phyloP scores from a whole-genome alignment of 768 basidiomycete genomes.

The Suillus clintonianus region DNA sequence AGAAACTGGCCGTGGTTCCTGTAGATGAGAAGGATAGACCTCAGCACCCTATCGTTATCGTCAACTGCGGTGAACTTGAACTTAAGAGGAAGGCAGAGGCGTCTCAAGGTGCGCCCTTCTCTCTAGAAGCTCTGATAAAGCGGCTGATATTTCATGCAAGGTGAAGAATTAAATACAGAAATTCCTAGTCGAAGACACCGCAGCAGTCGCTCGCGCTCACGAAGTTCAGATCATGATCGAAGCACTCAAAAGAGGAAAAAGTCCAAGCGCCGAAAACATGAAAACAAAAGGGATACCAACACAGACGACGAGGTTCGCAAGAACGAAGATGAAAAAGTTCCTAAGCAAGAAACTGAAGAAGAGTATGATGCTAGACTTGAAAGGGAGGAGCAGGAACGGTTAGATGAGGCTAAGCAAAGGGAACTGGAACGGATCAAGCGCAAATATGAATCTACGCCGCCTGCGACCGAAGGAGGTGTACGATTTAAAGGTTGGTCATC shows the following conservation, averaged over 20 bases:
- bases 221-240: slow-evolving; percentile 25
- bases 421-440: slow-evolving; percentile 53
- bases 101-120: slow-evolving; percentile 15
- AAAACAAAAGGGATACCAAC: slow-evolving; percentile 2
- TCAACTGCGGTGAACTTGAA: slow-evolving; percentile 85
- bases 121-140: neutral
- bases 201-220: slow-evolving; percentile 26
- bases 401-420: slow-evolving; percentile 45
- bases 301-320: slow-evolving; percentile 11
- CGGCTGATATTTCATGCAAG: neutral
- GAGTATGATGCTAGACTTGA: slow-evolving; percentile 72
- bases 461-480: slow-evolving; percentile 45
- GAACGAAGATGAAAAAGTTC: slow-evolving; percentile 3
- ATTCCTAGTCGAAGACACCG: slow-evolving; percentile 21
- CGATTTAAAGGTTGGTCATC: slow-evolving; percentile 60
- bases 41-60: slow-evolving; percentile 61
- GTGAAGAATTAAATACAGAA: slow-evolving; percentile 5
- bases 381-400: slow-evolving; percentile 62
- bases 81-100: slow-evolving; percentile 41
- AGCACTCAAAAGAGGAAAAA: slow-evolving; percentile 25
- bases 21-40: slow-evolving; percentile 81
- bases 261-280: slow-evolving; percentile 19
- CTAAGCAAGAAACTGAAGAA: slow-evolving; percentile 61
- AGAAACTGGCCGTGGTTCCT: slow-evolving; percentile 60
- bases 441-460: slow-evolving; percentile 34